Evolutionary conservation across 2,329 filamentous ascomycete species (phyloP).

Genomic region (Ampelomyces quisqualis): DNA sequence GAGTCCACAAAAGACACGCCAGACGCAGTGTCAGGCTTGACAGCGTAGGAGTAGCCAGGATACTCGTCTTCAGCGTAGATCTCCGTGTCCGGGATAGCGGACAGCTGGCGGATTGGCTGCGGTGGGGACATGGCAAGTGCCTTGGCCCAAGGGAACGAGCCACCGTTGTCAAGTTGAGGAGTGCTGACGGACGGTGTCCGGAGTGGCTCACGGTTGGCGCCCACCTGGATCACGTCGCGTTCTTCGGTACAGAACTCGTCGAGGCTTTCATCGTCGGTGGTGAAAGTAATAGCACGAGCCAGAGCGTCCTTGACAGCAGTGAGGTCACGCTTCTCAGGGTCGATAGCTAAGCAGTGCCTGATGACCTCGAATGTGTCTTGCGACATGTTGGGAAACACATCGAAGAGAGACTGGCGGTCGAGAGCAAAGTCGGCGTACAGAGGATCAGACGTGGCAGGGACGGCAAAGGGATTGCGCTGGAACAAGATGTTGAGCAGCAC

Average conservation of each 20-base stretch:
- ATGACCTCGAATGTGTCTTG: conserved; percentile 97
- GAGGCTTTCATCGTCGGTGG: conserved; percentile 83
- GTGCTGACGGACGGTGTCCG: conserved; percentile 94
- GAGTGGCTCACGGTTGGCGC: conserved; percentile 88
- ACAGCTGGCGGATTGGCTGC: conserved; percentile 76
- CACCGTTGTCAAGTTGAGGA: conserved; percentile 70
- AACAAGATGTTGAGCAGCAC: conserved; percentile 96
- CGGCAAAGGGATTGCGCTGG: conserved; percentile 92
- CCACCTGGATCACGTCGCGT: conserved; percentile 72
- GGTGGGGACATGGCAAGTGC: conserved; percentile 76
- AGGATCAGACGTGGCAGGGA: conserved; percentile 84
- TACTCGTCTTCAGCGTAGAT: conserved; percentile 84
- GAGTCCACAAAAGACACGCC: conserved; percentile 84
- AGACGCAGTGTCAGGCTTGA: conserved; percentile 74
- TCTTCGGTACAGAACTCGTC: conserved; percentile 92
- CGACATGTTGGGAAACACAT: conserved; percentile 98
- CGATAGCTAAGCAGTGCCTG: conserved; percentile 83
- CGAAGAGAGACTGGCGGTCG: conserved; percentile 93
- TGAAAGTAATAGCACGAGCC: conserved; percentile 81
- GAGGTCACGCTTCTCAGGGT: conserved; percentile 85
- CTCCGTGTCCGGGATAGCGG: conserved; percentile 76
- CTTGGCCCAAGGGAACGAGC: conserved; percentile 93
- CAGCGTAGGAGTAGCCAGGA: conserved; percentile 75
- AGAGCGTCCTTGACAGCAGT: conserved; percentile 75
- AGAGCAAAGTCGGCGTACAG: conserved; percentile 90